A percentile compares a stretch with the other conserved stretches of the same genome.
Evolutionary conservation across 306 rosid genomes (phyloP).

Genomic region (Glycine tomentella): DNA sequence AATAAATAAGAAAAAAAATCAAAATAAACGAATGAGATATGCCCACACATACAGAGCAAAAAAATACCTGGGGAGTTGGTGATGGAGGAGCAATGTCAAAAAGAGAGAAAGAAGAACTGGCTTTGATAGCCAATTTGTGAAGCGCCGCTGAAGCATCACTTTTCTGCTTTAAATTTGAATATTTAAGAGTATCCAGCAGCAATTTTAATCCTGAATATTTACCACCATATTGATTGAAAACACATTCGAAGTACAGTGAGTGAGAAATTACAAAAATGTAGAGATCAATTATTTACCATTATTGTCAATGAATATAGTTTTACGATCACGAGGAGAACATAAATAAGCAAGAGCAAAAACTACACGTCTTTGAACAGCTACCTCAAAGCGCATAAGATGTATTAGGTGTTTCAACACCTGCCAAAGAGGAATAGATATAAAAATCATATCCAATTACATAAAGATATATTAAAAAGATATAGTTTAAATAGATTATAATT

Average conservation of each 20-base stretch:
- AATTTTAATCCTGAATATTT: slow-evolving; percentile 76
- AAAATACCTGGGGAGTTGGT: slow-evolving; percentile 82
- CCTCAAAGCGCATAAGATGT: slow-evolving; percentile 74
- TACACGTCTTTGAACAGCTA: slow-evolving; percentile 69
- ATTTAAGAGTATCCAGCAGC: slow-evolving; percentile 77
- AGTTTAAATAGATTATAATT: background rate
- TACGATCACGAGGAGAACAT: slow-evolving; percentile 71
- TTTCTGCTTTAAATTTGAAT: slow-evolving; percentile 64
- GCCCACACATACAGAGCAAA: slow-evolving; percentile 3
- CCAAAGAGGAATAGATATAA: slow-evolving; percentile 36
- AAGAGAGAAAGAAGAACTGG: slow-evolving; percentile 62
- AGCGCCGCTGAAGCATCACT: slow-evolving; percentile 84
- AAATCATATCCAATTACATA: background rate
- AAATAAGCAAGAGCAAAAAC: slow-evolving; percentile 93
- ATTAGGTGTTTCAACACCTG: slow-evolving; percentile 80
- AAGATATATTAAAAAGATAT: background rate
- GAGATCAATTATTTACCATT: slow-evolving; percentile 57
- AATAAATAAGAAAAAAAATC: background rate
- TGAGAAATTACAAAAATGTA: background rate
- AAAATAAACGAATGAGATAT: background rate
- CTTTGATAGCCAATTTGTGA: slow-evolving; percentile 74
- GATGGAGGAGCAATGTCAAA: slow-evolving; percentile 82
- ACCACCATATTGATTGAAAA: slow-evolving; percentile 33
- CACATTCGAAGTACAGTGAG: background rate
- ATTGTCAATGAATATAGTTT: slow-evolving; percentile 76